These are phyloP conservation scores for Aspergillus candidus DNA, from an alignment of 2,329 filamentous ascomycete genomes.

Conservation along the genomic window DNA sequence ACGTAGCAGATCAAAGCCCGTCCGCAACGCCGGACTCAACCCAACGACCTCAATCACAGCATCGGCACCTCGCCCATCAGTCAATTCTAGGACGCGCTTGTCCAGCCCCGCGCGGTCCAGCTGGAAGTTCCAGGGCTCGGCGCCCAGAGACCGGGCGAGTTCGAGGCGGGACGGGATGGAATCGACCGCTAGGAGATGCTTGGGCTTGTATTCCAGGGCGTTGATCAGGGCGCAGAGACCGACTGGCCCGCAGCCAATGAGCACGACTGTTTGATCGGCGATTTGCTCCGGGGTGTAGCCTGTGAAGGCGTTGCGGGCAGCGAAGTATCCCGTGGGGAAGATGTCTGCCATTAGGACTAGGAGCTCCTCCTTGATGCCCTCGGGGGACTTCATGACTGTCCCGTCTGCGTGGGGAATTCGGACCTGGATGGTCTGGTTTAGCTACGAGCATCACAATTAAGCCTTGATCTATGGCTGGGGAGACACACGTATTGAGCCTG, in stretches of 20 bases:
- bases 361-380: slow-evolving; percentile 64
- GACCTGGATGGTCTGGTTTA: slow-evolving; percentile 37
- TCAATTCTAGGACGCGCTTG: slow-evolving; percentile 65
- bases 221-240: slow-evolving; percentile 78
- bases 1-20: slow-evolving; percentile 64
- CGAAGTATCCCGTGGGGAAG: slow-evolving; percentile 79
- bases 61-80: slow-evolving; percentile 76
- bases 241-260: slow-evolving; percentile 80
- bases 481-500: slow-evolving; percentile 66
- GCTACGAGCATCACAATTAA: no score
- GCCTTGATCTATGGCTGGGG: background rate
- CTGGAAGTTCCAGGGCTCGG: slow-evolving; percentile 75
- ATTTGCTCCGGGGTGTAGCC: slow-evolving; percentile 54
- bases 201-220: slow-evolving; percentile 67
- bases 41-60: slow-evolving; percentile 76
- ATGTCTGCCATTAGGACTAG: slow-evolving; percentile 89
- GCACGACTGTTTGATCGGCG: slow-evolving; percentile 63
- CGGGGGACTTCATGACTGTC: slow-evolving; percentile 68
- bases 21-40: slow-evolving; percentile 60
- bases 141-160: slow-evolving; percentile 66
- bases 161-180: slow-evolving; percentile 68
- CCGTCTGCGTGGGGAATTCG: slow-evolving; percentile 75
- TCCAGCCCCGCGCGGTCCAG: slow-evolving; percentile 60
- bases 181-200: slow-evolving; percentile 72
- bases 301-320: slow-evolving; percentile 69